Evolutionary conservation across 495 filamentous ascomycete genomes (phyloP).

Genomic region (Parachaetomium inaequale): DNA sequence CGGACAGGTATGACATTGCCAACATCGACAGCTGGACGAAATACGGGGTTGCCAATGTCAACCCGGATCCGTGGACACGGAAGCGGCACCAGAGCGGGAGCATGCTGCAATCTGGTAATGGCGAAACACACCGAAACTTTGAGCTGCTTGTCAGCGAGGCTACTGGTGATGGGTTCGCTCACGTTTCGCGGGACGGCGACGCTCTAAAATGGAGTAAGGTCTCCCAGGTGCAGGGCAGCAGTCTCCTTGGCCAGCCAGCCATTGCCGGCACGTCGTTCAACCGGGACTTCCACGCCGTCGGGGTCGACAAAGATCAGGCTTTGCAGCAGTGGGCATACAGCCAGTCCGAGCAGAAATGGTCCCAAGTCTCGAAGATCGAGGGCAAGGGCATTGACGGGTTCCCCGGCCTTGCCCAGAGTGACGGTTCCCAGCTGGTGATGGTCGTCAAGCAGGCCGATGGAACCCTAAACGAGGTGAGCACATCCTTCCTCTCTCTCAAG

Average conservation of each 20-base stretch:
- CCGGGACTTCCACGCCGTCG: constrained; percentile 23
- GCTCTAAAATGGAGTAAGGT: constrained; percentile 12
- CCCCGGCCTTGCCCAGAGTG: constrained; percentile 20
- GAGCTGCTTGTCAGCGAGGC: constrained; percentile 13
- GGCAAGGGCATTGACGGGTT: constrained; percentile 17
- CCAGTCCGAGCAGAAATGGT: constrained; percentile 14
- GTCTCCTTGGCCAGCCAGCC: constrained; percentile 18
- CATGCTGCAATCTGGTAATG: constrained; percentile 25
- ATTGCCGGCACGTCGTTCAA: constrained; percentile 25
- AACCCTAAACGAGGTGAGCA: constrained; percentile 19
- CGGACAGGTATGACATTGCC: constrained; percentile 16
- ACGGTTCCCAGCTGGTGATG: constrained; percentile 16
- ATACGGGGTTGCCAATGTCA: constrained; percentile 21
- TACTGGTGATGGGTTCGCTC: background rate
- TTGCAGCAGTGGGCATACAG: constrained; percentile 18
- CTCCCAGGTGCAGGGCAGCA: background rate
- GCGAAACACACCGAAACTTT: constrained; percentile 21
- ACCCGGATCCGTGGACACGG: constrained; percentile 23
- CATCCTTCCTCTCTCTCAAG: background rate
- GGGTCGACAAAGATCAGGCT: background rate
- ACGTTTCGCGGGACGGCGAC: constrained; percentile 16
- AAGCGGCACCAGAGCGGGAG: constrained; percentile 23
- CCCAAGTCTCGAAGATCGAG: constrained; percentile 1
- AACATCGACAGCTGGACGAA: constrained; percentile 26
- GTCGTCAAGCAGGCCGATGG: constrained; percentile 23